Evolutionary conservation across 345 rosid species (phyloP).

Genomic region (Eucalyptus sp.): DNA sequence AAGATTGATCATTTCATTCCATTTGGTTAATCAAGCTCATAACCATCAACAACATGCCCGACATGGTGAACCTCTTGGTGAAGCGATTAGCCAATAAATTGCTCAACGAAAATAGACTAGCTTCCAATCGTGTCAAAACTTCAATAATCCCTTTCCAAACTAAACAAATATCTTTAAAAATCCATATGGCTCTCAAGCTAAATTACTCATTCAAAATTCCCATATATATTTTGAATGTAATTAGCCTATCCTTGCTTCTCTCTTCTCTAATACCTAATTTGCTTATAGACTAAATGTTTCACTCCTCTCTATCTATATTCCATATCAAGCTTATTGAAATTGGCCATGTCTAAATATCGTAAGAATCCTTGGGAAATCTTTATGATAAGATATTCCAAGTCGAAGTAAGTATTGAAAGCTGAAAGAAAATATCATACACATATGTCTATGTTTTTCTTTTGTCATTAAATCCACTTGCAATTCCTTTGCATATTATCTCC

Average conservation of each 20-base stretch:
- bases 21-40: background rate
- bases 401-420: background rate
- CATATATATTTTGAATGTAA: background rate
- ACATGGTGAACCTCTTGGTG: background rate
- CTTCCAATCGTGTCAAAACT: background rate
- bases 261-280: background rate
- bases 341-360: background rate
- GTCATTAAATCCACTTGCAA: background rate
- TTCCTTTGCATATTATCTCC: background rate
- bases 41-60: background rate
- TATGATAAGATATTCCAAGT: background rate
- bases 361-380: background rate
- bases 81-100: background rate
- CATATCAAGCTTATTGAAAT: background rate
- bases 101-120: background rate
- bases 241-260: background rate
- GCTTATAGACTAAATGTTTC: background rate
- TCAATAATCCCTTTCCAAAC: background rate
- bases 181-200: background rate
- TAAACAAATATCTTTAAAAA: background rate
- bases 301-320: background rate
- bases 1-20: background rate
- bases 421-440: background rate
- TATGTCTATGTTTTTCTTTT: background rate
- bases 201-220: background rate